A percentile compares a stretch with the other conserved stretches of the same genome.
Evolutionary conservation across 2,329 filamentous ascomycete species (phyloP).

Genomic region (Epichloe baconii): DNA sequence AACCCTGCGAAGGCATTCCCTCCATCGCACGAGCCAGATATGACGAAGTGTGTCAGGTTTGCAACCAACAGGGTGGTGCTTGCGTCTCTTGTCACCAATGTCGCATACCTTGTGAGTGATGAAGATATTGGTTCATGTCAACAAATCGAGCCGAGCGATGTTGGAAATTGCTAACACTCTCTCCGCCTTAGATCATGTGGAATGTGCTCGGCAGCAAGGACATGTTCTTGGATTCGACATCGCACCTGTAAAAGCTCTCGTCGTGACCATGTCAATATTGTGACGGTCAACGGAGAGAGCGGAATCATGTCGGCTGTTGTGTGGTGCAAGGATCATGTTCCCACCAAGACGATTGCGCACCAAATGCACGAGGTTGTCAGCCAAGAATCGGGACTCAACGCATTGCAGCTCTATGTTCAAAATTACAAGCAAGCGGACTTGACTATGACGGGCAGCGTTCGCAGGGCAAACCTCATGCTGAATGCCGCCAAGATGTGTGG

Average conservation of each 20-base stretch:
- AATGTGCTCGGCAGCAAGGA: slow-evolving; percentile 74
- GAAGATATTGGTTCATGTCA: not conserved
- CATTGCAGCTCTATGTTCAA: slow-evolving; percentile 73
- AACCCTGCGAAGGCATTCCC: slow-evolving; percentile 81
- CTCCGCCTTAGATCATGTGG: slow-evolving; percentile 46
- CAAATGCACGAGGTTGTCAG: slow-evolving; percentile 64
- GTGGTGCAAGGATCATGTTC: slow-evolving; percentile 84
- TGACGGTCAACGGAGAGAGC: slow-evolving; percentile 67
- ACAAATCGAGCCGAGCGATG: not conserved
- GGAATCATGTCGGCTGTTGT: slow-evolving; percentile 76
- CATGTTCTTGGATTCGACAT: slow-evolving; percentile 86
- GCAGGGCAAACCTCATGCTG: slow-evolving; percentile 73
- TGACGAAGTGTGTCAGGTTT: slow-evolving; percentile 70
- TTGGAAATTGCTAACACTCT: slow-evolving; percentile 4
- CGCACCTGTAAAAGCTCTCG: slow-evolving; percentile 72
- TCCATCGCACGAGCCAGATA: slow-evolving; percentile 63
- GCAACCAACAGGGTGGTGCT: slow-evolving; percentile 62
- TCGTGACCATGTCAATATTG: slow-evolving; percentile 65
- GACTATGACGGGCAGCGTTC: slow-evolving; percentile 77
- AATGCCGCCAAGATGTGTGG: slow-evolving; percentile 44
- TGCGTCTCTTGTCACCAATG: slow-evolving; percentile 75
- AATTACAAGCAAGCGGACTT: slow-evolving; percentile 93
- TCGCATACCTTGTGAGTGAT: slow-evolving; percentile 33
- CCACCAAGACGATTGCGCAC: slow-evolving; percentile 60
- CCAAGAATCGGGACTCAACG: slow-evolving; percentile 53